phyloP scores from a whole-genome alignment of 2,329 filamentous ascomycete genomes.

The Colletotrichum sp. region DNA sequence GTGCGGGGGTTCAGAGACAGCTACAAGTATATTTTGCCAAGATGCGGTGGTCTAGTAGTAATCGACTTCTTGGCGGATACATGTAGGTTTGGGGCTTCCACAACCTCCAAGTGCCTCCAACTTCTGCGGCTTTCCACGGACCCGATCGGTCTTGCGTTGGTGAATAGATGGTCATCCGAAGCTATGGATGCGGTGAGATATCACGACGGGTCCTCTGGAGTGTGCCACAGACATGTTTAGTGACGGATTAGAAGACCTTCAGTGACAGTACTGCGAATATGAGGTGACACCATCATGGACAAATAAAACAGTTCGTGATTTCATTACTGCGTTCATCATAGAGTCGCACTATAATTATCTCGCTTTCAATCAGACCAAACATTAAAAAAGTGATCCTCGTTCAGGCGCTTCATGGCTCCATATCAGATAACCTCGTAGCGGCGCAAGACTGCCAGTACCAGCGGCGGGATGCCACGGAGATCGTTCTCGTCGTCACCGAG shows the following conservation, averaged over 20 bases:
- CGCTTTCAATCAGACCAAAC: no score
- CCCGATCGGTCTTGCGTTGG: neutral
- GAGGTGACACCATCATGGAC: neutral
- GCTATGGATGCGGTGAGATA: neutral
- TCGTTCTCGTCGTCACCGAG: slow-evolving; percentile 7
- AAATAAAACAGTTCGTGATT: neutral
- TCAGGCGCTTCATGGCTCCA: neutral
- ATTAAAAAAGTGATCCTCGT: neutral
- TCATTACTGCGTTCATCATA: neutral
- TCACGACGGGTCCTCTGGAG: neutral
- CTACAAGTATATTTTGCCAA: neutral
- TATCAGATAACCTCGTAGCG: neutral
- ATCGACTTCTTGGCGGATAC: neutral
- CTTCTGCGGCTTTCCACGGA: neutral
- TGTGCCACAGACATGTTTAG: neutral
- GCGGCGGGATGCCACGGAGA: neutral
- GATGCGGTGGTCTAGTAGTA: neutral
- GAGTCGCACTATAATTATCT: neutral
- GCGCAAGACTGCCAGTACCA: slow-evolving; percentile 4
- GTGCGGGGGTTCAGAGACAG: neutral
- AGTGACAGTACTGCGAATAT: neutral
- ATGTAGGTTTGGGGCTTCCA: neutral
- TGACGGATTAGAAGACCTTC: neutral
- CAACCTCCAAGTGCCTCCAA: neutral
- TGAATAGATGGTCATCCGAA: neutral